Evolutionary conservation across 176 grass and related monocot species (phyloP).

Genomic region (Thinopyrum elongatum): DNA sequence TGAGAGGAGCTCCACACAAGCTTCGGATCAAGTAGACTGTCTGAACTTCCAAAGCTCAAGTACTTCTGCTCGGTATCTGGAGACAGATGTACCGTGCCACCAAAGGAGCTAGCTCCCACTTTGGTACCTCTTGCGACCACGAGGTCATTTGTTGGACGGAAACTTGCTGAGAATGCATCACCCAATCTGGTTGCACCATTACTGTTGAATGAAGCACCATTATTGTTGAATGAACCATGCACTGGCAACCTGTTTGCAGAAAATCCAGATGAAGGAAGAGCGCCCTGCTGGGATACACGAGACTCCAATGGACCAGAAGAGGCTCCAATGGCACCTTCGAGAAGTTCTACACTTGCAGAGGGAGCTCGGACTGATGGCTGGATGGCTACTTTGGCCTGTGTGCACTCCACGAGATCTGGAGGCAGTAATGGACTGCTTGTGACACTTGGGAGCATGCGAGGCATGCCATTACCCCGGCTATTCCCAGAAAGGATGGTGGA

Average conservation of each 20-base stretch:
- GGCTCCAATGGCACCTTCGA: constrained; percentile 19
- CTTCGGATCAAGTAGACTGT: constrained; percentile 47
- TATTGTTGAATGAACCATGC: constrained; percentile 35
- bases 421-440: constrained; percentile 40
- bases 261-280: constrained; percentile 38
- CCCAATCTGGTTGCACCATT: constrained; percentile 29
- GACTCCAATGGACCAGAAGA: constrained; percentile 43
- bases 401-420: constrained; percentile 42
- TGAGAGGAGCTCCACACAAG: constrained; percentile 46
- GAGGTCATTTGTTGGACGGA: constrained; percentile 38
- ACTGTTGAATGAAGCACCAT: constrained; percentile 28
- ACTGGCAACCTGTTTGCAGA: constrained; percentile 30
- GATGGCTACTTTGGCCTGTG: constrained; percentile 35
- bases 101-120: constrained; percentile 45
- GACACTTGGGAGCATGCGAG: constrained; percentile 42
- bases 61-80: constrained; percentile 41
- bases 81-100: constrained; percentile 14
- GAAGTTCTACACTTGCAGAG: constrained; percentile 25
- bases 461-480: constrained; percentile 25
- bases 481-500: constrained; percentile 40
- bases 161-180: constrained; percentile 30
- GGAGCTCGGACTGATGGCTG: constrained; percentile 34
- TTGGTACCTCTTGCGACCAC: constrained; percentile 46
- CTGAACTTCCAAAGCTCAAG: constrained; percentile 58
- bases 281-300: constrained; percentile 38